Evolutionary conservation across 345 rosid species (phyloP), one percentile per base, ranked within the genome.

Genomic region (Gossypium rotundifolium): DNA sequence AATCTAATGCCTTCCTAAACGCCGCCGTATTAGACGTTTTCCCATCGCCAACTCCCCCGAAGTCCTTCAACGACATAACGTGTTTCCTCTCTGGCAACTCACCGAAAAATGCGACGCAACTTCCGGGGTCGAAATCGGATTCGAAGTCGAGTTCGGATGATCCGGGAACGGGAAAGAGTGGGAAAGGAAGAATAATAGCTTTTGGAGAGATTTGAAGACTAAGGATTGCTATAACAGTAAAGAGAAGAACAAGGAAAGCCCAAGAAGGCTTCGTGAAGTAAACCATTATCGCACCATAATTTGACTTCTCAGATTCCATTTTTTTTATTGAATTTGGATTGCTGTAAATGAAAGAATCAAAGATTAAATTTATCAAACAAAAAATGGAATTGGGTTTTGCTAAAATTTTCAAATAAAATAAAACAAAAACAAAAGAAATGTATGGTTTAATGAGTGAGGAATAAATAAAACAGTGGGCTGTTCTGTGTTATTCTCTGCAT

Each of bases 11-110:
- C 68, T 71, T 82, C 81, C 89, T 83, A 75, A 93, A 96, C 82
- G 89, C 79, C 33, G 75, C 91, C 13, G 99, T 93, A 68, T 96
- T 93, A 7, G 88, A 90, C 49, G 91, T 88, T 57, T 70, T 75
- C 0, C 98, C 98, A 27, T 96, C 98, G 9, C 97, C 97, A 9
- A 93, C 89, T 2, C 98, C 99, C 2, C 99, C 98, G 79, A 93
- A 96, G 23, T 93, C 93, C 48, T 67, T 73, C 14, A 96, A 76
- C 71, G 97, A 93, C 92, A 86, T 83, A n/a, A 84, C 92, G 59
- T 82, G 78, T 80, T 81, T 83, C 11, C 93, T 87, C 76, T 46
- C 71, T 16, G 81, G 84, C 44, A 74, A 54, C 40, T 33, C 52
- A 7, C 76, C 75, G n/a, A 70, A 75, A 77, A 84, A 75, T 38